Evolutionary conservation across 164 flowering plant genomes (phyloP).

Genomic region (Liquidambar formosana): DNA sequence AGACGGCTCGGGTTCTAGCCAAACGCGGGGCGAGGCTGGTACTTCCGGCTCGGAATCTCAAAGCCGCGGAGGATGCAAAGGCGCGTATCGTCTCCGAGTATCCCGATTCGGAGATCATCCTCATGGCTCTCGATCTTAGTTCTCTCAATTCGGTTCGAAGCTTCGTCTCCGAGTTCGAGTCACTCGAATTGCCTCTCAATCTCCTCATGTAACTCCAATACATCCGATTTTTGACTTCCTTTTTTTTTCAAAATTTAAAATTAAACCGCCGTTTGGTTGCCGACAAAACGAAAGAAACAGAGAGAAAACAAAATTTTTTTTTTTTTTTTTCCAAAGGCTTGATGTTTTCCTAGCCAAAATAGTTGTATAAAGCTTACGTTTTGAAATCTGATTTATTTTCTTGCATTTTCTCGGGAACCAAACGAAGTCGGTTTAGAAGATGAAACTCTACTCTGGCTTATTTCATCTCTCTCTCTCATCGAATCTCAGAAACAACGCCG

Average conservation of each 20-base stretch:
- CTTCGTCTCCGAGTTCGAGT: constrained; percentile 56
- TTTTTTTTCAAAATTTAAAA: neutral
- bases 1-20: constrained; percentile 90
- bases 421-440: too few species aligned
- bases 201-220: constrained; percentile 57
- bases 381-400: too few species aligned
- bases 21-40: constrained; percentile 79
- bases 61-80: constrained; percentile 81
- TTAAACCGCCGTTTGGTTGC: constrained; percentile 12
- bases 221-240: constrained; percentile 15
- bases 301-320: neutral
- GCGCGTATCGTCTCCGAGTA: constrained; percentile 65
- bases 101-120: constrained; percentile 62
- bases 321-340: neutral
- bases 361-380: too few species aligned
- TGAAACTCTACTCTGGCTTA: neutral
- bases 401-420: neutral
- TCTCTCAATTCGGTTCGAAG: constrained; percentile 69
- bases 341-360: too few species aligned
- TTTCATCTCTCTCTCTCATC: too few species aligned
- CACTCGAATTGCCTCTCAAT: constrained; percentile 61
- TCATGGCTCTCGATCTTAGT: constrained; percentile 89
- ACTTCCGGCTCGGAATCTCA: constrained; percentile 73
- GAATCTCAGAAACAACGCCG: constrained; percentile 89
- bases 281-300: neutral